Base-by-base conservation (phyloP, 495 filamentous ascomycete genomes). In the Aspergillus diversus region DNA sequence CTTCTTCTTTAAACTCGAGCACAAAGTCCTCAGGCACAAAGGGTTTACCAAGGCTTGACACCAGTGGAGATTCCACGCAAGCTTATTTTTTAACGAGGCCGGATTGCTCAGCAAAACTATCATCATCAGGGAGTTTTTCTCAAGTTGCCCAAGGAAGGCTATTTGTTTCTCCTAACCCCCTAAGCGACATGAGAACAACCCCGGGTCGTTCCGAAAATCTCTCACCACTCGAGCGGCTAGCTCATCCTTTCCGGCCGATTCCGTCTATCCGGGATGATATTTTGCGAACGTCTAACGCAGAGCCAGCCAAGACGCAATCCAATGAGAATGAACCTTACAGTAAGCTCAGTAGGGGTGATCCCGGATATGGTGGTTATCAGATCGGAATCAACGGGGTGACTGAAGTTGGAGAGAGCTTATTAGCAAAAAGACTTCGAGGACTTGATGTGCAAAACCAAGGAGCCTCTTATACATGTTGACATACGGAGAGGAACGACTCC, bases 301-400 rank as follows among this genome's bases (percentile, higher is more conserved):
- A n/a, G 12, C 34, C 57, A 32, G 15, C 55, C 15, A 59, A 57
- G 47, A 15, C 49, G 15, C 31, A 46, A 31, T 33, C 64, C 21
- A 9, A 63, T 34, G 65, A 71, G 42, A 51, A 59, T 31, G 76
- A 73, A 43, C 68, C 75, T 21, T 90, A 91, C 66, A 84, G 81
- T 63, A 92, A 91, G 68, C 84, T 90, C 42, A 88, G 68, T 69
- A 90, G 83, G 68, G 87, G 84, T 15, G 87, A 91, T 69, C 72
- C 76, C 13, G 89, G 88, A 21, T 92, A 92, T 63, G 88, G 87
- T 9, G 84, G 77, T 2, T 71, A 87, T 64, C 77, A 81, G 11
- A 87, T 84, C 66, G 62, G 69, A 5, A 62, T 75, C 11, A 66
- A 59, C 37, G 66, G 64, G 56, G 71, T 75, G n/a, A 68, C 77